Base-by-base conservation (phyloP, 2,329 filamentous ascomycete genomes). In the Colletotrichum gloeosporioides region DNA sequence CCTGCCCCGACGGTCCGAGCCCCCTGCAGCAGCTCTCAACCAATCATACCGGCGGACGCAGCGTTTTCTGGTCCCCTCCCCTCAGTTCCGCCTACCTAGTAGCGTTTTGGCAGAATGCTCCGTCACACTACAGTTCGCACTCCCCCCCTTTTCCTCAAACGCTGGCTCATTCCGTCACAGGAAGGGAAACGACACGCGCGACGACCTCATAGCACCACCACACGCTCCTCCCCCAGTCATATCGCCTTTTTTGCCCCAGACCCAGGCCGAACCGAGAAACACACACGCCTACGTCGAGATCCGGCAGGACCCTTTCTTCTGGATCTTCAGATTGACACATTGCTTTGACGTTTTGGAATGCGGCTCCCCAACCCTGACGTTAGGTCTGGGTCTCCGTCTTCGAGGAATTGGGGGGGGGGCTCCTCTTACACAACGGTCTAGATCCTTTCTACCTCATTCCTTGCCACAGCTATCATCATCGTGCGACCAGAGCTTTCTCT, bases 151-250 rank as follows among this genome's bases (percentile, higher is more conserved):
- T 69, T 61, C 65, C 71, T 69, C 74, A 76, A 76, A 76, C 70
- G 74, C 70, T 74, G 70, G 70, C 31, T 39, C 31, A 73, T 76
- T 73, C 74, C 74, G 74, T 76, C 70, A 76, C 57, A 69, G 44
- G 70, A 69, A 65, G 70, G 64, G 72, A 73, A 74, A 73, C 49
- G 39, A 68, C 59, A 76, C 70, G 64, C 70, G 59, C 70, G 65
- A 66, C 64, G 74, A 76, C 74, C 74, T 76, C 74, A 66, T 74
- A 59, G 73, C 70, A 73, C 71, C 64, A 73, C 69, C 63, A 66
- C 29, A 16, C 16, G 44, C 22, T 22, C 44, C 44, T 22, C 16
- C 25, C 55, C 44, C 34, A 8, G 39, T 34, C 39, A 27, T 49
- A 39, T 44, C 63, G 39, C 62, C 31, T 16, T 36, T 39, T 53